Evolutionary conservation across 345 rosid genomes (phyloP), one percentile per base, ranked within the genome.

Genomic region (Salix suchowensis): DNA sequence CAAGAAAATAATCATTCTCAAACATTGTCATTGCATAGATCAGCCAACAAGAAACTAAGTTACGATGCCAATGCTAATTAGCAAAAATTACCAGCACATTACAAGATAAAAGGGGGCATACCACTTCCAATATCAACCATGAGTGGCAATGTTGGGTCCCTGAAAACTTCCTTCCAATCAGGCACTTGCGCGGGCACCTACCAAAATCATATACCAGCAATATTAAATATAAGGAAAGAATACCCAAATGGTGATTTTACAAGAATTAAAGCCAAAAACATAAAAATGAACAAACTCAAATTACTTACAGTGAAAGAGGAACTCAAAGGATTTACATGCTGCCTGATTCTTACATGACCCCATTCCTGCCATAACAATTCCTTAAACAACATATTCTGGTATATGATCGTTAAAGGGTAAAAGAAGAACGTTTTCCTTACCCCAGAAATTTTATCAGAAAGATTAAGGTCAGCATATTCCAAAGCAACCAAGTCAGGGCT

Each of bases 91-190:
- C 28, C 42, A 10, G 70, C 37, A 46, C 37, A 66, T 32, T 28
- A 46, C 15, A 64, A 7, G 9, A 67, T 42, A 61, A 6, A 12
- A 71, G 40, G 13, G 12, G 23, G 12, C 15, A 23, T 89, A 92
- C 97, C 97, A 75, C 98, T 80, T 79, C 98, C 98, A 85, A 95
- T 90, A 88, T 95, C 98, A 84, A 95, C 91, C 97, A 91, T 93
- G 39, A 95, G 87, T 14, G 97, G 98, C 75, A 90, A 77, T 21
- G 90, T 86, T 39, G 97, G 92, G 79, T 92, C 96, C 87, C 84
- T 87, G 80, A 82, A 93, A 6, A 90, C 94, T 78, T 84, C 80
- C 62, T 74, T 86, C 98, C 97, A 95, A 74, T 89, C 86, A 48
- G 96, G 97, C 76, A 87, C 77, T 77, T 85, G 82, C 40, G 81